Evolutionary conservation across 805 yeast genomes (phyloP).

Genomic region (Ogataea ramenticola): DNA sequence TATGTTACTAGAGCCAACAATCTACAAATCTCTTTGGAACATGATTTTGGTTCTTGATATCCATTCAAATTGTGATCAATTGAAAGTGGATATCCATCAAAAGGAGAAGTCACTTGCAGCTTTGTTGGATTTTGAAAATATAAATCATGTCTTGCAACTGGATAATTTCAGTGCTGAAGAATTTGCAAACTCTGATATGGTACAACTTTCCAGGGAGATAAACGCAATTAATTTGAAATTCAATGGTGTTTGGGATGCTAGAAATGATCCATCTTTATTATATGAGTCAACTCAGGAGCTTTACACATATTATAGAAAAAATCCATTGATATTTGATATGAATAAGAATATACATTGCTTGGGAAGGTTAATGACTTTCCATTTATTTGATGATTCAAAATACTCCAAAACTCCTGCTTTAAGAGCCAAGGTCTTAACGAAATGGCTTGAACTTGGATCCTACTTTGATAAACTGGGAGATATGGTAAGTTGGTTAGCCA

Average conservation of each 20-base stretch:
- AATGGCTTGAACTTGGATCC: constrained; percentile 84
- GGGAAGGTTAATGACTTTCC: constrained; percentile 62
- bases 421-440: constrained; percentile 61
- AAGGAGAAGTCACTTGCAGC: constrained; percentile 40
- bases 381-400: constrained; percentile 50
- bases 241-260: constrained; percentile 69
- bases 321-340: constrained; percentile 75
- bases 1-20: constrained; percentile 55
- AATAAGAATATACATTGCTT: constrained; percentile 65
- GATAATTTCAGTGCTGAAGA: constrained; percentile 25
- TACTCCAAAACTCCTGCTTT: constrained; percentile 26
- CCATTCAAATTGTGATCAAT: constrained; percentile 41
- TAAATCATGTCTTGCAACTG: constrained; percentile 4
- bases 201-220: constrained; percentile 54
- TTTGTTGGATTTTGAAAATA: constrained; percentile 24
- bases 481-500: constrained; percentile 91
- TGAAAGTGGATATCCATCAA: constrained; percentile 45
- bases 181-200: constrained; percentile 49
- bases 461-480: constrained; percentile 75
- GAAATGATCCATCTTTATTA: constrained; percentile 67
- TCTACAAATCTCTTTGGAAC: constrained; percentile 50
- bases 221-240: constrained; percentile 62
- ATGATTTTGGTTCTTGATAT: constrained; percentile 43
- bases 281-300: constrained; percentile 44
- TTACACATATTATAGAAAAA: constrained; percentile 40